Base-by-base conservation (phyloP, 192 early-diverging fungal species). In the Linnemannia hyalina region DNA sequence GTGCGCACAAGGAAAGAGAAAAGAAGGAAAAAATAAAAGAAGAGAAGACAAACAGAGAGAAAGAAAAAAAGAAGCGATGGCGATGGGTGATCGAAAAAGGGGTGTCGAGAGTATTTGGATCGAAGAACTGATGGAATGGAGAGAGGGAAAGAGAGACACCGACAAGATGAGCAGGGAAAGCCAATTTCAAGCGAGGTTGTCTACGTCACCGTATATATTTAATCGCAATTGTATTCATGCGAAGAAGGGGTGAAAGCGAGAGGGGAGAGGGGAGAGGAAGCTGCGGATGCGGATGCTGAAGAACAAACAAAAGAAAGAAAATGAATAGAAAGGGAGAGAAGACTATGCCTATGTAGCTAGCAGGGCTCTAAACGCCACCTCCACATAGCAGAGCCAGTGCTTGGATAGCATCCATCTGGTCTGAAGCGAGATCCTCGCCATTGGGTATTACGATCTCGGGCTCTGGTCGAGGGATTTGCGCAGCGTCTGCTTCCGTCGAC, bases 401-500 rank as follows among this genome's bases (percentile, higher is more conserved):
- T 49, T 83, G 80, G 26, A 88, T 88, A 23, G 87, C 87, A 65
- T 80, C 87, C 82, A 80, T 82, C 40, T 88, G 82, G 32, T 88
- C 87, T 23, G 87, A 83, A 26, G 87, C 82, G n/a, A 88, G 82
- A 52, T 80, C 71, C 78, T 83, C 82, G 49, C 78, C 75, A 40
- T 83, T 83, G 68, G 82, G 82, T 75, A 88, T 82, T 81, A 78
- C 70, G 35, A 86, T 81, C 84, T 80, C 84, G 6, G 78, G 60
- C 65, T 81, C 79, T 38, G 68, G 49, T 35, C 38, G 29, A 47
- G 68, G 20, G 13, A 42, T 29, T 38, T 35, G 29, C 10, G 9
- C 54, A 13, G 44, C 46, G 38, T 38, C n/a, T 9, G 73, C 23
- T 68, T 63, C 70, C 29, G 78, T 2, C 20, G 40, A 7, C 2